Evolutionary conservation across 2,329 filamentous ascomycete species (phyloP), one percentile per base, ranked within the genome.

Genomic region (Berkeleyomyces rouxiae): DNA sequence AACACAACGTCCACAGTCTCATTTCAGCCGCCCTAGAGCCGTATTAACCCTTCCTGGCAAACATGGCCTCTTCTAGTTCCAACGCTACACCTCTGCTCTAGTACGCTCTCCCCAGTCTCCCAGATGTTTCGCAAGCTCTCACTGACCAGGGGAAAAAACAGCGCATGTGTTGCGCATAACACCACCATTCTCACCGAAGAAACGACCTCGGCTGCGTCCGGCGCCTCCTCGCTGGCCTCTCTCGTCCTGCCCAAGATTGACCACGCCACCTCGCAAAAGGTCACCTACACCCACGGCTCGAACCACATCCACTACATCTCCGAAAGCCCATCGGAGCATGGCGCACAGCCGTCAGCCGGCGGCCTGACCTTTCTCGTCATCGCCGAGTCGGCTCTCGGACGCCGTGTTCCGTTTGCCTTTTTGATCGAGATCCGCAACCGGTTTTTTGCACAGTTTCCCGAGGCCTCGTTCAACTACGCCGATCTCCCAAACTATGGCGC

Each of bases 251-350:
- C 95, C 64, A 96, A 96, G 74, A 95, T 99, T 78, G 80, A 81
- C 63, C 93, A 99, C 77, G 76, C 79, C 67, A 77, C 80, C 39
- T 80, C 90, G 0, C 85, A 95, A 71, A 96, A 96, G 75, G 83
- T 95, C 67, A 97, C 92, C 62, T 96, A 95, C 77, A 95, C 90
- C 47, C 90, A 96, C 74, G 88, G 90, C 75, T 79, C 85, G 65
- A 85, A 95, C 73, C 90, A 93, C 78, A 93, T 97, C 74, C 92
- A 99, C 80, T 96, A 95, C 79, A 87, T 97, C 71, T 83, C 91
- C 70, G 88, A 93, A 71, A 84, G 90, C 0, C 85, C 90, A 7
- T 85, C 84, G 2, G 82, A 82, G 68, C 82, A 85, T 70, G 77
- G 77, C 63, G 70, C 68, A 69, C 77, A 74, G 69, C 78, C 79